These are phyloP conservation scores for Nicotiana obtusifolia DNA, from an alignment of 257 asterid species.

Conservation along the genomic window DNA sequence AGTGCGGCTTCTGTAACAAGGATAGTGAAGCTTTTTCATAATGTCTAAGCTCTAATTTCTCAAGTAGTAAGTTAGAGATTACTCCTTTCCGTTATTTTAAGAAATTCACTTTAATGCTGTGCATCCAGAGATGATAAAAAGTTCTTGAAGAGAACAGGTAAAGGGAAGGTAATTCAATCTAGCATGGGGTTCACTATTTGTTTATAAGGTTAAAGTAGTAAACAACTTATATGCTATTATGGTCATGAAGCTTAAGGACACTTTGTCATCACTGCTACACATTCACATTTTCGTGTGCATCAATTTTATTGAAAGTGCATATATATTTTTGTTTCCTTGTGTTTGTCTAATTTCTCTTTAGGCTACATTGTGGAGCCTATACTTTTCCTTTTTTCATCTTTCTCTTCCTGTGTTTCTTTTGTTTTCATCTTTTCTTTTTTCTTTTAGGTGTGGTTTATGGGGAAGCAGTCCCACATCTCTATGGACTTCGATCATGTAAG, in stretches of 20 bases:
- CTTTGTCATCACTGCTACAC: neutral
- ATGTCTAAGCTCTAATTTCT: neutral
- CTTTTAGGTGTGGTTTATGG: constrained; percentile 41
- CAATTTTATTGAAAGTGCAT: neutral
- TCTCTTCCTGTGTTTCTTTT: neutral
- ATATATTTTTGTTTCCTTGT: neutral
- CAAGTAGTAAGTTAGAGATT: neutral
- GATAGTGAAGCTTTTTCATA: neutral
- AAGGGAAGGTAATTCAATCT: neutral
- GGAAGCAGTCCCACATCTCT: constrained; percentile 43
- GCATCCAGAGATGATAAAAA: neutral
- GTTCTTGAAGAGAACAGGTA: neutral
- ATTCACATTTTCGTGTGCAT: neutral
- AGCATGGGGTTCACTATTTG: constrained; percentile 5
- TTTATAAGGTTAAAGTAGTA: constrained; percentile 1
- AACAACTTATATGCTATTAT: neutral
- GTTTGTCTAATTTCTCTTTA: neutral
- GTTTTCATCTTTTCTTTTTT: neutral
- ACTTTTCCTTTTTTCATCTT: neutral
- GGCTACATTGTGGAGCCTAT: constrained; percentile 4
- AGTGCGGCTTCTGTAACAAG: neutral
- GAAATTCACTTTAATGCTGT: neutral
- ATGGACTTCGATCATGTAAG: constrained; percentile 51
- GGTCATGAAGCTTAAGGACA: neutral
- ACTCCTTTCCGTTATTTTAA: neutral